Evolutionary conservation across 768 basidiomycete genomes (phyloP).

Genomic region (Russula sp.): DNA sequence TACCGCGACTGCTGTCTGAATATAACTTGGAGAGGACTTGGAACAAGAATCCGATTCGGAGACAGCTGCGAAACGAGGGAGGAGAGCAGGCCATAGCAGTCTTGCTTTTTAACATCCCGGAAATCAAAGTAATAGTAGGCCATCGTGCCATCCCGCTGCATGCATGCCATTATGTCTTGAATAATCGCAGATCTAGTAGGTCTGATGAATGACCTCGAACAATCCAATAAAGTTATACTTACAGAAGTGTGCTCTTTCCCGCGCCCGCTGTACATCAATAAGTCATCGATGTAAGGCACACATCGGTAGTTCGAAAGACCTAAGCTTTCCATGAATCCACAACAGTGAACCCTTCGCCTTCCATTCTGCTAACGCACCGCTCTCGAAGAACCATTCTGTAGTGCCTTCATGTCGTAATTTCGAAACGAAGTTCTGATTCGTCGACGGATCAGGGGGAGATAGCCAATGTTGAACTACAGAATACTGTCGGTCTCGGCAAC

Average conservation of each 20-base stretch:
- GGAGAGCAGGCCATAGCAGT: background rate
- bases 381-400: background rate
- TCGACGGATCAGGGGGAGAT: background rate
- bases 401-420: background rate
- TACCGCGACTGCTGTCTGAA: background rate
- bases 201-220: background rate
- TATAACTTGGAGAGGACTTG: slow-evolving; percentile 4
- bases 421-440: background rate
- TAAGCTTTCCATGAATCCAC: slow-evolving; percentile 12
- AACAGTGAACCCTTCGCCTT: background rate
- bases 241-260: slow-evolving; percentile 16
- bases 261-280: background rate
- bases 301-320: no score
- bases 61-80: slow-evolving; percentile 13
- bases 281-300: background rate
- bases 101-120: slow-evolving; percentile 7
- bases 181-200: slow-evolving; percentile 1
- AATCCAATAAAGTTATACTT: background rate
- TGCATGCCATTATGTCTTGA: background rate
- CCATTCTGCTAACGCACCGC: background rate
- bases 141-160: background rate
- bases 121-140: slow-evolving; percentile 19
- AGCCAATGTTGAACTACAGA: background rate
- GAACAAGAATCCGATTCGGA: background rate
- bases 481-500: background rate